Conservation (phyloP, 257 asterid genomes). For the Nyctanthes arbortristis region DNA sequence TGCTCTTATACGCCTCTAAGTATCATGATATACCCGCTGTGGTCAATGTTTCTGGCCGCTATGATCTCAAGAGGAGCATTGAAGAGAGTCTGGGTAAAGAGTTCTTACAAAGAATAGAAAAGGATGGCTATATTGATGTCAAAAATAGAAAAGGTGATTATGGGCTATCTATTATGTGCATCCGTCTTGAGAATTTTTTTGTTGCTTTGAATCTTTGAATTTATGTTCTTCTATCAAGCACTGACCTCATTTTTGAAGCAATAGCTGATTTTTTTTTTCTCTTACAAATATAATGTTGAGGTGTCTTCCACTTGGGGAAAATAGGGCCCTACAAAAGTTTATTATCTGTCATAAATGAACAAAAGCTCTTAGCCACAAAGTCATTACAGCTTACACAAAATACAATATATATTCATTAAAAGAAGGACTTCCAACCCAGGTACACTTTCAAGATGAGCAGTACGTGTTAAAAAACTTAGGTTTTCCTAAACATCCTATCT, state of each 20-base stretch:
- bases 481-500: not conserved
- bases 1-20: constrained; percentile 76
- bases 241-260: constrained; percentile 1
- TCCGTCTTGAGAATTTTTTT: not conserved
- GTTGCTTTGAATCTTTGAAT: not conserved
- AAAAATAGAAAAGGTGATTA: constrained; percentile 53
- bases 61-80: constrained; percentile 68
- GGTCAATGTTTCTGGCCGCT: constrained; percentile 85
- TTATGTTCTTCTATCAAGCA: not conserved
- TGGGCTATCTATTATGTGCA: not conserved
- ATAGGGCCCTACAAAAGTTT: constrained; percentile 2
- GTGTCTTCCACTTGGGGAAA: not conserved
- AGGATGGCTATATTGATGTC: constrained; percentile 69
- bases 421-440: not conserved
- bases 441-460: not conserved
- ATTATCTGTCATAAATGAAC: not conserved
- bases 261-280: not conserved
- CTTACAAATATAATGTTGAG: not conserved
- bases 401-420: not conserved
- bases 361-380: not conserved
- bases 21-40: constrained; percentile 67
- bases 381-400: not conserved
- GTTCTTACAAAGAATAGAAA: constrained; percentile 57
- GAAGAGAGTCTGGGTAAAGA: constrained; percentile 60
- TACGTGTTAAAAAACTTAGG: not conserved